These are phyloP conservation scores for Penicillium verhagenii DNA, from an alignment of 495 filamentous ascomycete genomes.

Conservation along the genomic window DNA sequence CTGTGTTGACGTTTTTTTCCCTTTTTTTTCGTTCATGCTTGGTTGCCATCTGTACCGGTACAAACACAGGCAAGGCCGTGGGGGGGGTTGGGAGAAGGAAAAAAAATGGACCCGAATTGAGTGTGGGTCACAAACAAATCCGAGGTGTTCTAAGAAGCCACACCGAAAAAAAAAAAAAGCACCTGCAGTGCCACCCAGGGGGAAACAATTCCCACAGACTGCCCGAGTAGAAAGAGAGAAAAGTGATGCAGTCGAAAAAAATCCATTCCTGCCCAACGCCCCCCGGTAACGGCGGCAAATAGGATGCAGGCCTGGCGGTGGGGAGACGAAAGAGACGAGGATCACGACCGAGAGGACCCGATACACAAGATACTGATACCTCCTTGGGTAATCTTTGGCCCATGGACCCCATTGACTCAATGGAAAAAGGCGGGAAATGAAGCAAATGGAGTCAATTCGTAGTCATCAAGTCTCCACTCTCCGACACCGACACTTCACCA, in stretches of 20 bases:
- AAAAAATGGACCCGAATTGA: background rate
- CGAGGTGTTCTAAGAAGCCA: slow-evolving; percentile 10
- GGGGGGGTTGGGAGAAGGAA: background rate
- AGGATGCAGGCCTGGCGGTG: slow-evolving; percentile 25
- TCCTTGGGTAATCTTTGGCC: background rate
- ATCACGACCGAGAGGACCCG: slow-evolving; percentile 1
- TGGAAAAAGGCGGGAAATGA: slow-evolving; percentile 7
- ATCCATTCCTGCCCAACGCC: slow-evolving; percentile 41
- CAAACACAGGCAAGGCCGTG: background rate
- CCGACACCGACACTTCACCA: slow-evolving; percentile 31
- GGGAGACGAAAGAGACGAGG: slow-evolving; percentile 11
- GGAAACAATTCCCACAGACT: background rate
- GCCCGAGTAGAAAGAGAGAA: slow-evolving; percentile 5
- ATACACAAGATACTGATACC: slow-evolving; percentile 3
- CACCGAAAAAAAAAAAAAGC: slow-evolving; percentile 6
- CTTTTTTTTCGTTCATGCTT: too few relatives aligned
- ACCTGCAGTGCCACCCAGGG: slow-evolving; percentile 14
- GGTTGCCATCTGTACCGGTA: slow-evolving; percentile 3
- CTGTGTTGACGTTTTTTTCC: background rate
- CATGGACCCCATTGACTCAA: slow-evolving; percentile 3
- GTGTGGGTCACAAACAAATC: slow-evolving; percentile 10
- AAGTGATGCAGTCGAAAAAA: slow-evolving; percentile 23
- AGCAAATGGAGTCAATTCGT: slow-evolving; percentile 18
- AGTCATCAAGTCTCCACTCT: slow-evolving; percentile 21
- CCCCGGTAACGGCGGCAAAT: slow-evolving; percentile 37